These are phyloP conservation scores for Coccomyxa subellipsoidea DNA, from an alignment of 163 green algal genomes.

Conservation along the genomic window DNA sequence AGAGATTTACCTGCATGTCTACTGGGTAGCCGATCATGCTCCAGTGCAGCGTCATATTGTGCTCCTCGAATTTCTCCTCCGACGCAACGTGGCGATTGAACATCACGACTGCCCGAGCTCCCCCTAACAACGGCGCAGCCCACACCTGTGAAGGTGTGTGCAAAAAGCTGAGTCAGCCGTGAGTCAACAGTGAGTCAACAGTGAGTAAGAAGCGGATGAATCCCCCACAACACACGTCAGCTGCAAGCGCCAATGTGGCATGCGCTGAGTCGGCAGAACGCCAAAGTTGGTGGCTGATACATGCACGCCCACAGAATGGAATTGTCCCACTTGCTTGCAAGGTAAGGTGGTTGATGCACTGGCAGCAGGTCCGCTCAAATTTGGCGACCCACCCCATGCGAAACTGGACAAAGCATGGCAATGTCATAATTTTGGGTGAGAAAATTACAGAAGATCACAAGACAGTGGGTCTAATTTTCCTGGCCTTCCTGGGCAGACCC, in stretches of 20 bases:
- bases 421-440: no score
- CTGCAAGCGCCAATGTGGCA: background rate
- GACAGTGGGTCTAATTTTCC: no score
- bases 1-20: background rate
- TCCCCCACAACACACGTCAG: background rate
- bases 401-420: no score
- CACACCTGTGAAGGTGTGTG: constrained; percentile 31
- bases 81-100: constrained; percentile 49
- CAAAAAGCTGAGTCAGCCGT: background rate
- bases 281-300: no score
- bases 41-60: constrained; percentile 41
- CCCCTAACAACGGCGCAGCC: constrained; percentile 50
- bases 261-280: background rate
- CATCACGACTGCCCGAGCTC: constrained; percentile 45
- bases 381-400: no score
- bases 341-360: no score
- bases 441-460: no score
- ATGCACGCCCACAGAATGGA: no score
- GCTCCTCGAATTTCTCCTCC: constrained; percentile 25
- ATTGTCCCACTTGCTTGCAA: no score
- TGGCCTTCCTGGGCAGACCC: no score
- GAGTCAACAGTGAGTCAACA: background rate
- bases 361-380: no score
- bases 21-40: constrained; percentile 30
- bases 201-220: background rate